phyloP scores from a whole-genome alignment of 2,329 filamentous ascomycete genomes.

The Arthrinium phaeospermum region DNA sequence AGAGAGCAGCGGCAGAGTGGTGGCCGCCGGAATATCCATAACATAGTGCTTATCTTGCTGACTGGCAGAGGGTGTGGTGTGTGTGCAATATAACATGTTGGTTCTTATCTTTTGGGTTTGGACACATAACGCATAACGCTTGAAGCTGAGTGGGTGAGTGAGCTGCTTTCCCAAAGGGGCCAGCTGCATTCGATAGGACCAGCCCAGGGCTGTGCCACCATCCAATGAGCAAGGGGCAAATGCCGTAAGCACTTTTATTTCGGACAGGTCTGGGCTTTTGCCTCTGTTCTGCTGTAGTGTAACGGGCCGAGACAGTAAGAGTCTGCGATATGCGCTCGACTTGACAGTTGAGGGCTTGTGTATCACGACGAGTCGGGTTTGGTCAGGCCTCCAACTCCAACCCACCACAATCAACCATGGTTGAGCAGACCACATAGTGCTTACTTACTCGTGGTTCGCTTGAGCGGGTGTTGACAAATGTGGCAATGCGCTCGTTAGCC shows the following conservation, averaged over 20 bases:
- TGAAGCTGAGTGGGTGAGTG: not conserved
- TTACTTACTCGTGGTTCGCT: conserved; percentile 4
- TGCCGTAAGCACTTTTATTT: conserved; percentile 12
- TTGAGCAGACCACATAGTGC: not conserved
- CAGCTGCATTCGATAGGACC: conserved; percentile 9
- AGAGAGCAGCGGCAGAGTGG: not conserved
- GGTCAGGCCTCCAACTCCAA: not conserved
- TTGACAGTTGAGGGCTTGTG: conserved; percentile 1
- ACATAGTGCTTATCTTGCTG: conserved; percentile 2
- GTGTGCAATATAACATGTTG: conserved; percentile 9
- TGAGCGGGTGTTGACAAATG: not conserved
- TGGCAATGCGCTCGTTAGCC: not conserved
- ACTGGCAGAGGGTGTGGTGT: not conserved
- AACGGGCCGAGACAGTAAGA: conserved; percentile 4
- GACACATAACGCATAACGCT: not conserved
- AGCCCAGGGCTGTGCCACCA: not conserved
- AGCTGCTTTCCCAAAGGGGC: conserved; percentile 1
- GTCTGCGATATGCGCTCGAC: conserved; percentile 10
- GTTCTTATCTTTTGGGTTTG: not conserved
- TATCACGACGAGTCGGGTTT: not conserved
- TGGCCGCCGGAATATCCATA: not conserved
- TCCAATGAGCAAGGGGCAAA: conserved; percentile 6
- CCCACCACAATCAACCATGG: not conserved
- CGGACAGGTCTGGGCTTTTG: not conserved
- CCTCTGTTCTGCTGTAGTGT: not conserved